phyloP scores from a whole-genome alignment of 441 rosid species.

The Corymbia calophylla region DNA sequence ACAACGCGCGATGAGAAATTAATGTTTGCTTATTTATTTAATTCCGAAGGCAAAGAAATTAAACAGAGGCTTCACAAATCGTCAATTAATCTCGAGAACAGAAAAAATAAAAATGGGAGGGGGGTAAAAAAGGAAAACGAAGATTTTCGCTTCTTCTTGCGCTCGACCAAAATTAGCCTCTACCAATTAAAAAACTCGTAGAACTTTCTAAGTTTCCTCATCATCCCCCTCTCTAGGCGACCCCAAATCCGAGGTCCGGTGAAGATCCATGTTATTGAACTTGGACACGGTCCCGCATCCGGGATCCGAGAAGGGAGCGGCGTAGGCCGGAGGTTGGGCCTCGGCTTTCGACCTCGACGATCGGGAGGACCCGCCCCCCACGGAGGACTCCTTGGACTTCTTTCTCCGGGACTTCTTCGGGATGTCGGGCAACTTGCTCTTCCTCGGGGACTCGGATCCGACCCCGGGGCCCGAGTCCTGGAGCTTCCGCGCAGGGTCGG shows the following conservation, averaged over 20 bases:
- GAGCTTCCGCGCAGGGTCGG: not conserved
- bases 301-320: not conserved
- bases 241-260: not conserved
- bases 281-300: conserved; percentile 13
- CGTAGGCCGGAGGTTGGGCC: not conserved
- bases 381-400: conserved; percentile 37
- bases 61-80: not conserved
- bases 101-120: not conserved
- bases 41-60: not conserved
- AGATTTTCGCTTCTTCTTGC: not conserved
- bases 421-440: conserved; percentile 19
- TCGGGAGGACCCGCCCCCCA: conserved; percentile 24
- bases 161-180: not conserved
- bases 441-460: conserved; percentile 11
- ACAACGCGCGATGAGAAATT: not conserved
- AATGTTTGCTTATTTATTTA: not conserved
- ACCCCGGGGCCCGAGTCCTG: not conserved
- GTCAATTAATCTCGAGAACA: not conserved
- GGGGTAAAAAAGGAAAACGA: not conserved
- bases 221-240: not conserved
- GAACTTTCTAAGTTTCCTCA: not conserved
- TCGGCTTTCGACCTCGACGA: conserved; percentile 15
- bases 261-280: not conserved
- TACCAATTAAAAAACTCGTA: not conserved
- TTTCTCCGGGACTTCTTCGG: conserved; percentile 46